phyloP scores from a whole-genome alignment of 176 grass and related monocot genomes.

The Raddia distichophylla region DNA sequence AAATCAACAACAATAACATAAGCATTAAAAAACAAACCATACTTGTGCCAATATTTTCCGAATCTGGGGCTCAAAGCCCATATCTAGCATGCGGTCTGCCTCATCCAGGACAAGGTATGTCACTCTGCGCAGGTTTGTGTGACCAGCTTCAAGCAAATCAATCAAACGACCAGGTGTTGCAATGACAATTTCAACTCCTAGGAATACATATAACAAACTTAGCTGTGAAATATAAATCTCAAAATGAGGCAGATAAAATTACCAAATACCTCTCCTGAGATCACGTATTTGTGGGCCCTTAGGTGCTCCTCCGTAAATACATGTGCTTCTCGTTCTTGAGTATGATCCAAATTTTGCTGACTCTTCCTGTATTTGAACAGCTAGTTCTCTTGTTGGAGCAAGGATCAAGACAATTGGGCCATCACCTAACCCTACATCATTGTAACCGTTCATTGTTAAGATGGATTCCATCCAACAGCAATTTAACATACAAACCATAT shows the following conservation, averaged over 20 bases:
- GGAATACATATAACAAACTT: slow-evolving; percentile 1
- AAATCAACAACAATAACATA: not conserved
- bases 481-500: not conserved
- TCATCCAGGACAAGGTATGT: slow-evolving; percentile 95
- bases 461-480: not conserved
- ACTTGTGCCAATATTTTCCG: slow-evolving; percentile 91
- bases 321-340: slow-evolving; percentile 76
- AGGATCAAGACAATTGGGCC: slow-evolving; percentile 88
- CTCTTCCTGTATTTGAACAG: slow-evolving; percentile 97
- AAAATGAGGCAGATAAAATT: not conserved
- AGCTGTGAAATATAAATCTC: not conserved
- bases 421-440: slow-evolving; percentile 72
- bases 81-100: slow-evolving; percentile 96
- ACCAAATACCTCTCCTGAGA: slow-evolving; percentile 80
- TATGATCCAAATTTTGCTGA: slow-evolving; percentile 84
- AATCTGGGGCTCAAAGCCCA: slow-evolving; percentile 98
- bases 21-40: slow-evolving; percentile 17
- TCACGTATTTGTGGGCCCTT: slow-evolving; percentile 96
- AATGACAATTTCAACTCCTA: slow-evolving; percentile 92
- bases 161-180: slow-evolving; percentile 92
- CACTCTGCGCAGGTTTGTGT: slow-evolving; percentile 85
- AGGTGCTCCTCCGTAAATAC: slow-evolving; percentile 87
- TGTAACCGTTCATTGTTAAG: slow-evolving; percentile 12
- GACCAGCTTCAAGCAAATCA: slow-evolving; percentile 87
- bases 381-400: slow-evolving; percentile 95